These are phyloP conservation scores for Boechera stricta DNA, from an alignment of 345 rosid species.

Conservation along the genomic window DNA sequence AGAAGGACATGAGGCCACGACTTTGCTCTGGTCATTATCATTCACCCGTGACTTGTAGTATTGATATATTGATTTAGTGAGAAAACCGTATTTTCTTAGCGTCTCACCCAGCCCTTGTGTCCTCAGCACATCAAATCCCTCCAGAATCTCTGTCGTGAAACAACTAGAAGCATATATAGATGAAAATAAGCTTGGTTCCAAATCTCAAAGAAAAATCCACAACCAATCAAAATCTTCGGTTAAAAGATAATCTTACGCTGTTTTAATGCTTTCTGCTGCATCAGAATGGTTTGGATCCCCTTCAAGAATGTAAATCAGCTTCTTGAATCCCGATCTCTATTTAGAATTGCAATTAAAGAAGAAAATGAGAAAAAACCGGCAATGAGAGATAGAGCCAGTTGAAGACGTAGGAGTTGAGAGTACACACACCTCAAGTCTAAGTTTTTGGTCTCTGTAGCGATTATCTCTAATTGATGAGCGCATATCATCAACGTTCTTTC, in stretches of 20 bases:
- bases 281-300: slow-evolving; percentile 86
- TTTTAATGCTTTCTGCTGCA: slow-evolving; percentile 89
- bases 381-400: not conserved
- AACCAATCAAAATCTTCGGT: not conserved
- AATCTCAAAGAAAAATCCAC: not conserved
- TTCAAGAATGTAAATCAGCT: slow-evolving; percentile 85
- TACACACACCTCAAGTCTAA: slow-evolving; percentile 67
- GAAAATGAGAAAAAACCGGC: slow-evolving; percentile 16
- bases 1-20: slow-evolving; percentile 51
- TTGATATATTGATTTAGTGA: slow-evolving; percentile 70
- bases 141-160: slow-evolving; percentile 91
- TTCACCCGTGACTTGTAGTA: slow-evolving; percentile 55
- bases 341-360: slow-evolving; percentile 22
- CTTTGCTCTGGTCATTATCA: slow-evolving; percentile 48
- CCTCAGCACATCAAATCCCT: slow-evolving; percentile 90
- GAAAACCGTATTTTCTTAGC: slow-evolving; percentile 73
- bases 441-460: slow-evolving; percentile 90
- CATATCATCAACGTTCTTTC: slow-evolving; percentile 85
- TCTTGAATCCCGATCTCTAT: slow-evolving; percentile 87
- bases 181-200: slow-evolving; percentile 16
- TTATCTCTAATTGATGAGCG: slow-evolving; percentile 84
- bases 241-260: slow-evolving; percentile 64
- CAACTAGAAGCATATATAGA: slow-evolving; percentile 57
- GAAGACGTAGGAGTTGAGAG: not conserved
- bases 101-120: slow-evolving; percentile 73